Conservation (phyloP, 306 rosid genomes). For the Prinsepia uniflora region DNA sequence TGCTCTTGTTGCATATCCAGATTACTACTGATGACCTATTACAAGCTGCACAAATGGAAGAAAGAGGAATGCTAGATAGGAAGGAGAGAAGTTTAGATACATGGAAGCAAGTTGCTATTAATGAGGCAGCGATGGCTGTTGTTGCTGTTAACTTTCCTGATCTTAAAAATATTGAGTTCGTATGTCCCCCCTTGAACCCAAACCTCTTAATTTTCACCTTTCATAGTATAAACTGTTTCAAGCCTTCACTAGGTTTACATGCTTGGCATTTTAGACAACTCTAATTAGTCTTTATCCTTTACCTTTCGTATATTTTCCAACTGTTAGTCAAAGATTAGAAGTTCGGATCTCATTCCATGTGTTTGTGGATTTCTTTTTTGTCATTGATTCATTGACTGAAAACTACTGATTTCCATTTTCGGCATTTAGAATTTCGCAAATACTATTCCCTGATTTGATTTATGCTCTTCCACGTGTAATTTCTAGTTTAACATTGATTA, state of each 20-base stretch:
- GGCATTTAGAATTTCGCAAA: background rate
- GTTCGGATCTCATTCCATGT: background rate
- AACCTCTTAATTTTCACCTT: conserved; percentile 14
- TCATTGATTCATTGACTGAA: conserved; percentile 9
- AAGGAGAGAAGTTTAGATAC: conserved; percentile 75
- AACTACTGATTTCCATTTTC: background rate
- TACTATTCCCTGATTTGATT: background rate
- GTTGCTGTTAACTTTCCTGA: conserved; percentile 83
- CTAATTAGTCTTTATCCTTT: background rate
- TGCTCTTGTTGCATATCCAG: conserved; percentile 42
- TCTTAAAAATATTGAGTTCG: conserved; percentile 81
- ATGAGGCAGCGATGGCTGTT: conserved; percentile 94
- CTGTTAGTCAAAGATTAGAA: background rate
- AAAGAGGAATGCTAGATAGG: conserved; percentile 96
- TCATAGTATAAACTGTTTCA: background rate
- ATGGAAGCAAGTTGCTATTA: conserved; percentile 92
- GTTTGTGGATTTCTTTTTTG: conserved; percentile 1
- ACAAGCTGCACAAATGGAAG: conserved; percentile 99
- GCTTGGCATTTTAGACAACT: background rate
- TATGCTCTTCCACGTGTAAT: background rate
- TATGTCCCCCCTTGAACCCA: conserved; percentile 40
- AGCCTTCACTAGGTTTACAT: background rate
- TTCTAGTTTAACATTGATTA: background rate
- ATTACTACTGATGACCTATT: conserved; percentile 90
- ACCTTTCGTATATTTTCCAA: background rate